These are phyloP conservation scores for Lachnellula hyalina DNA, from an alignment of 2,329 filamentous ascomycete species.

Conservation along the genomic window DNA sequence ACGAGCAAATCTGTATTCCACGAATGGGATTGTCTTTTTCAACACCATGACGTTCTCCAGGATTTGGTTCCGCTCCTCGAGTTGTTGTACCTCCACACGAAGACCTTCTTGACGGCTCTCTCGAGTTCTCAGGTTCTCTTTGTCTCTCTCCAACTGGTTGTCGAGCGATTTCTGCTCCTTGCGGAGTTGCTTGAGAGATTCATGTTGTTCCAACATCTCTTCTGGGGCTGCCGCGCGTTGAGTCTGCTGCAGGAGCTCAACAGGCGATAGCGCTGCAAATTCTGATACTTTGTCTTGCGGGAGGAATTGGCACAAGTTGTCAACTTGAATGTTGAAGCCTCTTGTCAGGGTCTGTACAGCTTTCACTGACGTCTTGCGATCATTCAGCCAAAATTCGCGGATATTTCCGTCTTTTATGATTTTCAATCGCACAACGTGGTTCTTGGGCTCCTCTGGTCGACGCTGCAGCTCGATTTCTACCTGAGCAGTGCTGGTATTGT, in stretches of 20 bases:
- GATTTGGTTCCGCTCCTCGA: conserved; percentile 69
- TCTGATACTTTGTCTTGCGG: conserved; percentile 95
- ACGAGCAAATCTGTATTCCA: conserved; percentile 56
- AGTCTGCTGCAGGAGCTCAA: conserved; percentile 79
- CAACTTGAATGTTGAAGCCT: conserved; percentile 83
- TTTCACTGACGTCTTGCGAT: conserved; percentile 55
- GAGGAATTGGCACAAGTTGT: conserved; percentile 95
- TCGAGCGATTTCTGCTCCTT: conserved; percentile 62
- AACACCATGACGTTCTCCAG: conserved; percentile 60
- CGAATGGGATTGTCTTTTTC: conserved; percentile 58
- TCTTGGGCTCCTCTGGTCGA: conserved; percentile 51
- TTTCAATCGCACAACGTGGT: conserved; percentile 67
- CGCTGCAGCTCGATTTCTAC: conserved; percentile 89
- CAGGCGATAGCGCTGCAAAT: conserved; percentile 76
- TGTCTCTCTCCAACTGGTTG: conserved; percentile 50
- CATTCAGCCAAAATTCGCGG: conserved; percentile 73
- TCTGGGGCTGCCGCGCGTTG: conserved; percentile 80
- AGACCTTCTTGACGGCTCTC: conserved; percentile 69
- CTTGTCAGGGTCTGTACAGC: conserved; percentile 62
- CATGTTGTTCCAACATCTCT: conserved; percentile 75
- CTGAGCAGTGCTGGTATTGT: conserved; percentile 68
- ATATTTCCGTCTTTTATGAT: conserved; percentile 82
- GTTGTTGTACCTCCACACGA: conserved; percentile 75
- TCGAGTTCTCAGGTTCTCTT: conserved; percentile 59
- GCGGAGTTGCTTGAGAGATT: conserved; percentile 65